phyloP scores from a whole-genome alignment of 1,139 yeast genomes.

The Candida sp. region DNA sequence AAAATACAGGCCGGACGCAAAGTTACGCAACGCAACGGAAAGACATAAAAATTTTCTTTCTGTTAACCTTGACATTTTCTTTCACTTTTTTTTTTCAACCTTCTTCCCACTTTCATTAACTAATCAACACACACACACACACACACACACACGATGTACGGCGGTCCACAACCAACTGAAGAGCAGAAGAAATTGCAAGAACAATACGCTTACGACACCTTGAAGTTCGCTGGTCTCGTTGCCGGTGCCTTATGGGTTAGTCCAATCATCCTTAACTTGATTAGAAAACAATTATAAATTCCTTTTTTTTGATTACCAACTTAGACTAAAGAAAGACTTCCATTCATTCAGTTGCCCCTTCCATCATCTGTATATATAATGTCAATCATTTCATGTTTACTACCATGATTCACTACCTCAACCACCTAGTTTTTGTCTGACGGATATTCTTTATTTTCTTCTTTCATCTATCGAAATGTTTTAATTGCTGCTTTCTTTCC shows the following conservation, averaged over 20 bases:
- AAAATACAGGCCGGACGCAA: no score
- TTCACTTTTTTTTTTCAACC: conserved; percentile 6
- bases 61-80: not conserved
- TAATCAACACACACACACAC: not conserved
- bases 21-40: not conserved
- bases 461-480: not conserved
- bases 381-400: not conserved
- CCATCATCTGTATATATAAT: conserved; percentile 1
- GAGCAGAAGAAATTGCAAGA: conserved; percentile 81
- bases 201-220: conserved; percentile 66
- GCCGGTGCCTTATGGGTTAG: conserved; percentile 84
- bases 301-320: no score
- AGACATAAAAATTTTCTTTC: conserved; percentile 1
- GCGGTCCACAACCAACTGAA: conserved; percentile 76
- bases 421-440: no score
- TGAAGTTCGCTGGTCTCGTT: conserved; percentile 68
- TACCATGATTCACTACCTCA: no score
- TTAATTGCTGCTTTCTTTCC: not conserved
- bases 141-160: conserved; percentile 58
- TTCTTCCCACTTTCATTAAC: not conserved
- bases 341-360: no score
- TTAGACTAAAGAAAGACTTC: not conserved
- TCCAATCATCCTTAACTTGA: conserved; percentile 66
- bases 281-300: conserved; percentile 58
- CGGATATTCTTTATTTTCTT: not conserved